Evolutionary conservation across 2,329 filamentous ascomycete species (phyloP), one percentile per base, ranked within the genome.

Genomic region (Blastomyces parvus): DNA sequence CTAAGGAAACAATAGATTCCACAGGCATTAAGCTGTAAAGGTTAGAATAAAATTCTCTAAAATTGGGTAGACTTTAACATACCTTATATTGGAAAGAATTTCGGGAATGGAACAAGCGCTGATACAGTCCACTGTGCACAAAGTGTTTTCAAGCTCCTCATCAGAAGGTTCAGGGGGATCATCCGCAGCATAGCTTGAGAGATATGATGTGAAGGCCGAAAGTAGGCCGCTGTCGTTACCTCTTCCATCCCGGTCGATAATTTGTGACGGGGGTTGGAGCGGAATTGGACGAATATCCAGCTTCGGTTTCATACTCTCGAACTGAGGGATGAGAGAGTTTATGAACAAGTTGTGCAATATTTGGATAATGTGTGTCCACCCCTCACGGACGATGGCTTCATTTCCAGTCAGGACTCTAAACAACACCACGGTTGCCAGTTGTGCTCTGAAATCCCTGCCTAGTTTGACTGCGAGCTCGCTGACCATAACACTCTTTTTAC

Each of bases 131-230:
- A 97, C 89, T 0, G 94, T 93, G 73, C 90, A 94, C 11, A 99
- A 80, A 0, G 94, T 97, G 72, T 94, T 96, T 71, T 99, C 94
- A 38, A 99, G 82, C 74, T 99, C 94, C 73, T 97, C 93, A 67
- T 97, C 91, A 1, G 94, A 97, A 2, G 94, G 94, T 77, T 99
- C 94, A 0, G 94, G 94, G 14, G 94, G 94, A 72, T 99, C 94
- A 74, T 97, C 94, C 13, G 94, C 95, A 52, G 95, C 94, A 74
- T 99, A 97, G 74, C 93, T 97, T n/a, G 92, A 96, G 40, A 99
- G 91, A 71, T 97, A 99, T 5, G 90, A 96, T 0, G 93, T 95
- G 70, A 99, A 90, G 0, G 93, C 91, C 3, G 92, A 96, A 73
- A 99, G 91, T 59, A 99, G 84, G 6, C 94, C 91, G 2, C 87